Base-by-base conservation (phyloP, 768 basidiomycete genomes). In the Gloeopeniophorella convolvens region DNA sequence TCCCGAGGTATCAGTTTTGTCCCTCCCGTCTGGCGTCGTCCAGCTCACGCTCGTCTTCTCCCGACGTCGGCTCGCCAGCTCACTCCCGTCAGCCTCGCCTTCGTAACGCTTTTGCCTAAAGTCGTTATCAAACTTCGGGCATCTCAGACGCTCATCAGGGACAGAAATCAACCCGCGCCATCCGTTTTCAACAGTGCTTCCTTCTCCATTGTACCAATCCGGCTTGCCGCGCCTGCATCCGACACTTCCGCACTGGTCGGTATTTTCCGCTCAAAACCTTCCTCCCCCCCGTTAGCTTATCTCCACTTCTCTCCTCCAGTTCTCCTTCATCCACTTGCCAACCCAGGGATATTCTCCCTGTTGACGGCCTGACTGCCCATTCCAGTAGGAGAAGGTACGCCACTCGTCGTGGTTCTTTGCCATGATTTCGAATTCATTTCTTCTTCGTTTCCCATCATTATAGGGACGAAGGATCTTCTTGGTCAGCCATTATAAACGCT, bases 41-140 rank as follows among this genome's bases (percentile, higher is more conserved):
- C 32, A 41, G 33, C 36, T 23, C 28, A 24, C 23, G 6, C 35
- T 44, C 11, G 21, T 24, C 43, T 48, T 21, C 24, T 16, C 13
- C 31, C 39, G 42, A 28, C 31, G 24, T 26, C 23, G 3, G 28
- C 12, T 33, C 48, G 52, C 52, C 46, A 54, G 52, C 52, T 54
- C 52, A 53, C 11, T 42, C 16, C 32, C 13, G 52, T 54, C 52
- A 54, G 52, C 52, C 52, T 48, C 46, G 52, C 52, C 33, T 53
- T 21, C 35, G 27, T 46, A 48, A 42, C 34, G 21, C 41, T 36
- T n/a, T n/a, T 20, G 45, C 39, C 45, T 27, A 33, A 21, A 35
- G 5, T 42, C 34, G 36, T 42, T 54, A 54, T 54, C 46, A 43
- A 32, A 20, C 34, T 47, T 46, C n/a, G n/a, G n/a, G n/a, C n/a